Percentiles rank a stretch among this genome's conserved stretches.
These are phyloP conservation scores for Talaromyces sp. DNA, from an alignment of 2,329 filamentous ascomycete species.

Conservation along the genomic window DNA sequence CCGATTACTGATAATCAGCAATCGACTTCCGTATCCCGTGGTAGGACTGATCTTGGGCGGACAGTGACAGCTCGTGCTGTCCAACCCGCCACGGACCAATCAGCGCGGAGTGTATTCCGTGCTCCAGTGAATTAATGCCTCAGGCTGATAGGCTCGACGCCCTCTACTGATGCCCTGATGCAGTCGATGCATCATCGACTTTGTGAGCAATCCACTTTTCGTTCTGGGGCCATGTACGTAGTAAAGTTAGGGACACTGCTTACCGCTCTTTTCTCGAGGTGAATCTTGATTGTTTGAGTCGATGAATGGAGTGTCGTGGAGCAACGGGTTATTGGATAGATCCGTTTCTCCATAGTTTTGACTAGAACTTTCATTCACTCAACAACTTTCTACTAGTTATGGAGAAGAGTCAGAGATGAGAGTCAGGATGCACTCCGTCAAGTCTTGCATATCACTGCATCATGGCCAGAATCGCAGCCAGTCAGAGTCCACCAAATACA, in stretches of 20 bases:
- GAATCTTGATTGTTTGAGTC: not conserved
- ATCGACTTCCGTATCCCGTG: not conserved
- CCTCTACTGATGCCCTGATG: not conserved
- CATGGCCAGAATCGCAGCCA: not conserved
- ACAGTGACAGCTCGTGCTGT: not conserved
- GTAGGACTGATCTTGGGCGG: not conserved
- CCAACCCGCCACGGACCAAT: not conserved
- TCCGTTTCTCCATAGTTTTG: not conserved
- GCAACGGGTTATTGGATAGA: not conserved
- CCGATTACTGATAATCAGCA: not conserved
- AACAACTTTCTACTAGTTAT: too few species aligned
- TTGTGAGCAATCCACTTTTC: not conserved
- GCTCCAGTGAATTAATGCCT: conserved; percentile 3
- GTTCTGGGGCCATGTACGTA: not conserved
- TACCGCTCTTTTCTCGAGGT: not conserved
- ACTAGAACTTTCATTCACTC: not conserved
- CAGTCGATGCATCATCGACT: conserved; percentile 9
- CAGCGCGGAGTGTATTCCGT: not conserved
- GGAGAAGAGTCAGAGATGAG: too few species aligned
- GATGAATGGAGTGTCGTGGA: not conserved
- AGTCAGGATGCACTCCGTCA: not conserved
- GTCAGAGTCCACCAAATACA: not conserved
- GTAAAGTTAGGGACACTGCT: not conserved
- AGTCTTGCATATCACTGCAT: conserved; percentile 2
- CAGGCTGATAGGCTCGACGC: not conserved